A percentile compares a stretch with the other conserved stretches of the same genome.
phyloP scores from a whole-genome alignment of 148 eudicot genomes.

The Fagopyrum tataricum region DNA sequence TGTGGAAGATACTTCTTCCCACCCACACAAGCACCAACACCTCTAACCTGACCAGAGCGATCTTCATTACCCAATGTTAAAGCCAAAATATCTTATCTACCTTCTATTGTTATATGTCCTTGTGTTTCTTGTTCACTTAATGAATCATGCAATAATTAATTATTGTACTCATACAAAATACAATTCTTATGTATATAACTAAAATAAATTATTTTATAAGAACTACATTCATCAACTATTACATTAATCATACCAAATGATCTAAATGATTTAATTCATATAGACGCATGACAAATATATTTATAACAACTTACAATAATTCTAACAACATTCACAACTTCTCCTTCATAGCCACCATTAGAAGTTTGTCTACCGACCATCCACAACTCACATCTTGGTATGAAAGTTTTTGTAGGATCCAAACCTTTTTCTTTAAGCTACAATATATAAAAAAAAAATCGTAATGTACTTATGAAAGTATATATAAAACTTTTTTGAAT shows the following conservation, averaged over 20 bases:
- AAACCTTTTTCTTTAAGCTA: neutral
- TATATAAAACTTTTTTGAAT: neutral
- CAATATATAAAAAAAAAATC: too few species aligned
- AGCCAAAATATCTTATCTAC: neutral
- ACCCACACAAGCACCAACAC: neutral
- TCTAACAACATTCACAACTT: neutral
- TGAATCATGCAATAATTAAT: neutral
- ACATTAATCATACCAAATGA: neutral
- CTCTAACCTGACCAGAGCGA: neutral
- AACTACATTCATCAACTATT: neutral
- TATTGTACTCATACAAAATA: too few species aligned
- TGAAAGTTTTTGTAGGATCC: neutral
- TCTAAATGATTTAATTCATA: neutral
- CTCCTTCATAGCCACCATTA: neutral
- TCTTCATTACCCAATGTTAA: neutral
- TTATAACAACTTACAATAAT: neutral
- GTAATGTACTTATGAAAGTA: too few species aligned
- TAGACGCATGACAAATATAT: neutral
- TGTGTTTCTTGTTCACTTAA: neutral
- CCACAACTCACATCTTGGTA: neutral
- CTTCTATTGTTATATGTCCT: neutral
- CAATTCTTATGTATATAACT: neutral
- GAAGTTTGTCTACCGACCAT: neutral
- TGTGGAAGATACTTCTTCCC: neutral
- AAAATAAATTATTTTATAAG: too few species aligned